These are phyloP conservation scores for Coriaria nepalensis DNA, from an alignment of 306 rosid species.

Conservation along the genomic window DNA sequence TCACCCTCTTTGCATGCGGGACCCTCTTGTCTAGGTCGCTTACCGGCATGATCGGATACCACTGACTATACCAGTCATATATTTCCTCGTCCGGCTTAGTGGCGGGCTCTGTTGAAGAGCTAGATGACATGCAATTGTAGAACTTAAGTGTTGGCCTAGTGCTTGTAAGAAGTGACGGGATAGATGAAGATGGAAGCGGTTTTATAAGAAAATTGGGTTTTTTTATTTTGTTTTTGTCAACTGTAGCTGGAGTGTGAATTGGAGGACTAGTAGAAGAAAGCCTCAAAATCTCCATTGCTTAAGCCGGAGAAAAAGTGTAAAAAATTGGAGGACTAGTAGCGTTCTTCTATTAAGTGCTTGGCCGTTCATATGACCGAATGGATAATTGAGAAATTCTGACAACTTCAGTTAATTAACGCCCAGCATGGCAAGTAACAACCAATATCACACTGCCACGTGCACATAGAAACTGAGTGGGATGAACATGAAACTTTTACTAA, in stretches of 20 bases:
- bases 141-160: no score
- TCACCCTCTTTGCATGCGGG: constrained; percentile 64
- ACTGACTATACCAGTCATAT: constrained; percentile 75
- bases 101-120: constrained; percentile 30
- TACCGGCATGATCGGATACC: constrained; percentile 85
- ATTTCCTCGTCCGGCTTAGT: constrained; percentile 27
- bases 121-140: constrained; percentile 29
- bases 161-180: constrained; percentile 12
- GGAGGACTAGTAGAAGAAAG: constrained; percentile 26
- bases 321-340: no score
- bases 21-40: constrained; percentile 72
- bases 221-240: constrained; percentile 13
- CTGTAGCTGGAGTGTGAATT: constrained; percentile 19
- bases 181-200: constrained; percentile 11
- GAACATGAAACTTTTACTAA: no score
- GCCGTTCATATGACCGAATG: no score
- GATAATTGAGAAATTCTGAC: no score
- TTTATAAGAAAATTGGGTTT: constrained; percentile 20
- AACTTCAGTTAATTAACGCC: no score
- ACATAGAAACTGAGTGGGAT: no score
- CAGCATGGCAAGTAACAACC: no score
- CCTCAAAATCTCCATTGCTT: constrained; percentile 40
- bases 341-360: no score
- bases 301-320: no score
- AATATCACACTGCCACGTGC: no score